phyloP scores from a whole-genome alignment of 2,329 filamentous ascomycete species.

The Balansia obtecta region DNA sequence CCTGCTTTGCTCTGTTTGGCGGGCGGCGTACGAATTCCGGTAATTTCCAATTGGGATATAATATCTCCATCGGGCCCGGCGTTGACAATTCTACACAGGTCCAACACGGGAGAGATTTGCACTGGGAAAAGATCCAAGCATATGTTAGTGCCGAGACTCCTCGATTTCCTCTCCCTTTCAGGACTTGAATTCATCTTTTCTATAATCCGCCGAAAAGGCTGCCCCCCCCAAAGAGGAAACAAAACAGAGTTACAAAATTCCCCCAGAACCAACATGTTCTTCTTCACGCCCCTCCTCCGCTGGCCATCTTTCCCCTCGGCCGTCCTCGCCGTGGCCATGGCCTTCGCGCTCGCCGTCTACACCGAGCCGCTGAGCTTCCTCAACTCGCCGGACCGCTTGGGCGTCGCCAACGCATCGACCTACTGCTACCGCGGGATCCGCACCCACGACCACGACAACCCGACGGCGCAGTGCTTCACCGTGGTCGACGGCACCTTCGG shows the following conservation, averaged over 20 bases:
- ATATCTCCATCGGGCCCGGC: too few species aligned
- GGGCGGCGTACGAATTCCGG: too few species aligned
- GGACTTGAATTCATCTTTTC: too few species aligned
- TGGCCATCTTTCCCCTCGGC: constrained; percentile 20
- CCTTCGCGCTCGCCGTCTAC: constrained; percentile 20
- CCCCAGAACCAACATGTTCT: too few species aligned
- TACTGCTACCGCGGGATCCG: constrained; percentile 29
- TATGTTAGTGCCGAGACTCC: too few species aligned
- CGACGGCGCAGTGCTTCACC: constrained; percentile 41
- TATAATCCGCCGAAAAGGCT: too few species aligned
- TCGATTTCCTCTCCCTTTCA: too few species aligned
- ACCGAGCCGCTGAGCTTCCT: constrained; percentile 14
- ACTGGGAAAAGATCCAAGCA: too few species aligned
- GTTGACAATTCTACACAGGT: too few species aligned
- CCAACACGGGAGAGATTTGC: too few species aligned
- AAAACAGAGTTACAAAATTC: background rate
- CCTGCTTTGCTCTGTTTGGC: background rate
- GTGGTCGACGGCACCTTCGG: constrained; percentile 39
- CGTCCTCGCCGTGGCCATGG: constrained; percentile 12
- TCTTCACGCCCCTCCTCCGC: constrained; percentile 10
- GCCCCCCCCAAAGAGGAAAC: background rate
- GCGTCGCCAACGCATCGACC: constrained; percentile 10
- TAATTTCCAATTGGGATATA: too few species aligned
- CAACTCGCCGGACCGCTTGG: background rate
- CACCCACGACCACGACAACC: constrained; percentile 23